Evolutionary conservation across 139 green algal genomes (phyloP).

Genomic region (Chlorella sp.): DNA sequence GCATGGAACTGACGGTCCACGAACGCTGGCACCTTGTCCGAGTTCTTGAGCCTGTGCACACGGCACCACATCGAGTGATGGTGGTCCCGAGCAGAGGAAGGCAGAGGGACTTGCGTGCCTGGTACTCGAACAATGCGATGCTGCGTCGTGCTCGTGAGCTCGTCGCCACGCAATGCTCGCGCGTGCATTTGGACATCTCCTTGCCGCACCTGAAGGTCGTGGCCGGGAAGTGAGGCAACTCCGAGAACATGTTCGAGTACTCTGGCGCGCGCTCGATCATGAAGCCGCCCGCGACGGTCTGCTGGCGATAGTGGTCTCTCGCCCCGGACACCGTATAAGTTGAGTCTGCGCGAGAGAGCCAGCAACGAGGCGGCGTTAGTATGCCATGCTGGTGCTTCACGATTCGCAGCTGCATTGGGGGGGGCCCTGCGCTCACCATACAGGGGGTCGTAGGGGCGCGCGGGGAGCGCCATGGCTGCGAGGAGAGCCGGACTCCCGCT

Average conservation of each 20-base stretch:
- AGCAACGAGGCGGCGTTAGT: no score
- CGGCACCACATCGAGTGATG: no score
- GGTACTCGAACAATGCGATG: no score
- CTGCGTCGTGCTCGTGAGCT: no score
- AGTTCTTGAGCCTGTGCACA: slow-evolving; percentile 46
- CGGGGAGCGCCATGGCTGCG: neutral
- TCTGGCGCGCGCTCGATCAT: slow-evolving; percentile 44
- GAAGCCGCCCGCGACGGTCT: slow-evolving; percentile 49
- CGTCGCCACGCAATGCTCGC: neutral
- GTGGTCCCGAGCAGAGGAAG: no score
- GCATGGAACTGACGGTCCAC: slow-evolving; percentile 48
- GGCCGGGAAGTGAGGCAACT: slow-evolving; percentile 41
- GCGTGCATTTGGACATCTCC: neutral
- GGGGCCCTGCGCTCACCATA: slow-evolving; percentile 43
- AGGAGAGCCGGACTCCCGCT: no score
- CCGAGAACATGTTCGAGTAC: slow-evolving; percentile 61
- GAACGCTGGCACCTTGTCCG: slow-evolving; percentile 49
- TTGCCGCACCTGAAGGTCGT: slow-evolving; percentile 8
- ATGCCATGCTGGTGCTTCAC: no score
- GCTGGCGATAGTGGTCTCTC: slow-evolving; percentile 62
- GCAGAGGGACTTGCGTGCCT: no score
- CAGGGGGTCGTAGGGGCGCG: slow-evolving; percentile 41
- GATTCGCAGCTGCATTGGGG: no score
- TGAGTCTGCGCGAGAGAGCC: slow-evolving; percentile 35
- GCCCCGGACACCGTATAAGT: slow-evolving; percentile 58